Percentiles rank a stretch among this genome's conserved stretches.
These are phyloP conservation scores for Ophiobolus disseminans DNA, from an alignment of 2,329 filamentous ascomycete species.

Conservation along the genomic window DNA sequence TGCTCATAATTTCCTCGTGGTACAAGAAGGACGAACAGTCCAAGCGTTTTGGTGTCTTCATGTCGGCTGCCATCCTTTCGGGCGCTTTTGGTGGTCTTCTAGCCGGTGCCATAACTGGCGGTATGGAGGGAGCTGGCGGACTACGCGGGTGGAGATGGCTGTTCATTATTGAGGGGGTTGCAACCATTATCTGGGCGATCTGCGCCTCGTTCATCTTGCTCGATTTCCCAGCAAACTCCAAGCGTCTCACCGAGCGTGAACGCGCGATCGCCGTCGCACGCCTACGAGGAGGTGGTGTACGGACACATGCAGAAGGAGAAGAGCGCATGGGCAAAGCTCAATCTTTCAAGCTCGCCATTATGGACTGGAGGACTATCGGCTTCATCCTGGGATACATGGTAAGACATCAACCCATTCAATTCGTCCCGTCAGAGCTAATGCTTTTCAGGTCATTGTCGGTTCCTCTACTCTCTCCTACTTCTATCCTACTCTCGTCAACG, in stretches of 20 bases:
- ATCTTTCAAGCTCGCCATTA: constrained; percentile 50
- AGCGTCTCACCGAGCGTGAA: constrained; percentile 52
- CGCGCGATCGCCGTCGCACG: constrained; percentile 54
- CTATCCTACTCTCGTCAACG: constrained; percentile 61
- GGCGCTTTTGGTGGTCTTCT: constrained; percentile 63
- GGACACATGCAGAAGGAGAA: constrained; percentile 39
- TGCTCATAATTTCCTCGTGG: constrained; percentile 64
- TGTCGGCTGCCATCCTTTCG: constrained; percentile 63
- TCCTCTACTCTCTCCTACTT: constrained; percentile 62
- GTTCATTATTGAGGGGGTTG: constrained; percentile 54
- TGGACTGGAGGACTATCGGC: constrained; percentile 57
- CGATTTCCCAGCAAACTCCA: constrained; percentile 58
- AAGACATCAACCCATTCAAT: constrained; percentile 11
- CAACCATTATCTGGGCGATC: constrained; percentile 55
- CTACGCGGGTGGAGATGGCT: constrained; percentile 62
- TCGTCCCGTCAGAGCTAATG: constrained; percentile 15
- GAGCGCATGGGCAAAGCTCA: constrained; percentile 47
- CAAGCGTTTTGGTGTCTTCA: constrained; percentile 64
- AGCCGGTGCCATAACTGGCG: constrained; percentile 57
- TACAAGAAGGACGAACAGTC: constrained; percentile 66
- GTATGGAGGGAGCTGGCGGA: constrained; percentile 55
- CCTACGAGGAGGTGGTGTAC: constrained; percentile 53
- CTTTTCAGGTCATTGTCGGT: constrained; percentile 51
- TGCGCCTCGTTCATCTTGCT: constrained; percentile 56
- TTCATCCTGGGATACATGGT: constrained; percentile 61